Evolutionary conservation across 2,329 filamentous ascomycete species (phyloP), one percentile per base, ranked within the genome.

Genomic region (Byssochlamys sp.): DNA sequence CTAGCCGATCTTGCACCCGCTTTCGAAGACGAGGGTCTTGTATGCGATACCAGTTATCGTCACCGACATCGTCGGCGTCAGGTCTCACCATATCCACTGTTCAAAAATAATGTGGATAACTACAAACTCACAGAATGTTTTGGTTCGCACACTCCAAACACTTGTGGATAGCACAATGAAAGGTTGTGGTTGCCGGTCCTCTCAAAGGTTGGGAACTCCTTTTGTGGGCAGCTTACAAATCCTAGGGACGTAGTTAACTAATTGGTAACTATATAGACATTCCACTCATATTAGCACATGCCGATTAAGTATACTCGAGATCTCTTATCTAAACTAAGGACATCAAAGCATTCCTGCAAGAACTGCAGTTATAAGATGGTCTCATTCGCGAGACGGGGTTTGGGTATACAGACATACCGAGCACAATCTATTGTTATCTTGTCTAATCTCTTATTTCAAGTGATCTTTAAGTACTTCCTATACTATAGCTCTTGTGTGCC

Each of bases 1-100:
- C 73, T 49, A 74, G 59, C 51, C 71, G 64, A 61, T 75, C 72
- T 61, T 74, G 72, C n/a, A 74, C 72, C 54, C 72, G 68, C 61
- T 75, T 74, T 45, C 73, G 63, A 58, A 72, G 69, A 58, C 67
- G 71, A 3, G 70, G 66, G 57, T 74, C 71, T 51, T 67, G 57
- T 27, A 73, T 66, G 19, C 66, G 63, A 35, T 67, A 66, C 72
- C 72, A 75, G 53, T 58, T 57, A 52, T 65, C 62, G 11, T 45
- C 56, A 3, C 48, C 52, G 27, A 31, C 25, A 11, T 56, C 52
- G 14, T 19, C n/a, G 19, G n/a, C 19, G 10, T 48, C 53, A 24
- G 48, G 52, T 4, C 55, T 55, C 14, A 53, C 52, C 48, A 59
- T 57, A 9, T n/a, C 25, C 12, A 7, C 33, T 27, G 5, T 19